Evolutionary conservation across 2,329 filamentous ascomycete genomes (phyloP), one percentile per base, ranked within the genome.

Genomic region (Orbilia blumenaviensis): DNA sequence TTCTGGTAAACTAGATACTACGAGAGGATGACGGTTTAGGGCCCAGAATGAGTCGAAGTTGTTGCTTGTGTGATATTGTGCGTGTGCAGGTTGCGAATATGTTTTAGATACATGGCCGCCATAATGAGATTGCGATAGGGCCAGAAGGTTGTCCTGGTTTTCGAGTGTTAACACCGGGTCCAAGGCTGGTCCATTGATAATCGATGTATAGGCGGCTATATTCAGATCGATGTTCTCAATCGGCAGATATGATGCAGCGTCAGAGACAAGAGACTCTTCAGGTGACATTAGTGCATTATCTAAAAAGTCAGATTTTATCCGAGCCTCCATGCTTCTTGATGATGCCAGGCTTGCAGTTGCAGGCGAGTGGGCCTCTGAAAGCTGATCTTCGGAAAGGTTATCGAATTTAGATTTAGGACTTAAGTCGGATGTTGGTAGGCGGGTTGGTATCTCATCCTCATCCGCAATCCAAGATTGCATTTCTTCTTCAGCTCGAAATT

Each of bases 81-180:
- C 27, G 23, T 50, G 67, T 3, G 64, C 16, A 29, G 38, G 8
- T 29, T 76, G 64, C 1, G 72, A 76, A 16, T 76, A 76, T 8
- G 58, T 16, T 25, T 69, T 76, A 1, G 72, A 66, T 4, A 29
- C n/a, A 2, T 38, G 48, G 8, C 27, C 52, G 10, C 36, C 50
- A 54, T 60, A 76, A 14, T 67, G 36, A 5, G 56, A 27, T 18
- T 68, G 72, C 4, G 64, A 58, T 10, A 76, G n/a, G 12, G 44
- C 48, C n/a, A 76, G 16, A 3, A 76, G 29, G 25, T 69, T 69
- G 34, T 76, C 72, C 27, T 76, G 72, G 48, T 76, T 69, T 32
- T 76, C 72, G 3, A 76, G 36, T 9, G 64, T 76, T 18, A 76
- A 42, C 6, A 76, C 72, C 5, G 72, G 72, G 21, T 76, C 72